Base-by-base conservation (phyloP, 768 basidiomycete species). In the Rubroboletus pulcherrimus region DNA sequence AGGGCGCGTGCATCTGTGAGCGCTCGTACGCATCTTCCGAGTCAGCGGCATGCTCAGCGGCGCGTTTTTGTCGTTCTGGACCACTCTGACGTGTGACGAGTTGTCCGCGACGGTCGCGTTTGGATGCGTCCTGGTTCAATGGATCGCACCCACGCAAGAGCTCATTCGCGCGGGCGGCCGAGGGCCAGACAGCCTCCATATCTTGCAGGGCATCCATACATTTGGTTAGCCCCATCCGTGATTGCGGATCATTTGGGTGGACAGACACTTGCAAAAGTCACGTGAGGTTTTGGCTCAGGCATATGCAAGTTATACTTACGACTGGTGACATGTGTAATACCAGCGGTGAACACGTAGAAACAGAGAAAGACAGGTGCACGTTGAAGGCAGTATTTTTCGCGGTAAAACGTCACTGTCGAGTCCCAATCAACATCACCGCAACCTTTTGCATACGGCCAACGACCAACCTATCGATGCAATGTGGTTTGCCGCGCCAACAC, bases 291-390 rank as follows among this genome's bases (percentile, higher is more conserved):
- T 37, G 19, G 6, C 15, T 10, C 30, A 34, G 54, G 11, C 14
- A 43, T 37, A 49, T 21, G 26, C 26, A 47, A 6, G 4, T 19
- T 29, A 19, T 1, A 80, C 89, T 61, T 64, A 92, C 89, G 70
- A 39, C 76, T 84, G 2, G 83, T 83, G 44, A 89, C 81, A 62
- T 91, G 90, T 86, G 88, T 89, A 50, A 91, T 82, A 54, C 82
- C 82, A 15, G 89, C 88, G 3, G 86, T 86, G 73, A 92, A 92
- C 15, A 89, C 75, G 63, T 90, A 91, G 65, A 90, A 92, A 63
- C 81, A 85, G 30, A 89, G 71, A 66, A 89, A 91, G 5, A 85
- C 86, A 1, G 89, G 74, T 17, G 82, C 82, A 14, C 80, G 79
- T 46, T 78, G 77, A 54, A 89, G 74, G 41, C 79, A 75, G 69